Evolutionary conservation across 805 yeast genomes (phyloP).

Genomic region (Barnettozyma salicaria): DNA sequence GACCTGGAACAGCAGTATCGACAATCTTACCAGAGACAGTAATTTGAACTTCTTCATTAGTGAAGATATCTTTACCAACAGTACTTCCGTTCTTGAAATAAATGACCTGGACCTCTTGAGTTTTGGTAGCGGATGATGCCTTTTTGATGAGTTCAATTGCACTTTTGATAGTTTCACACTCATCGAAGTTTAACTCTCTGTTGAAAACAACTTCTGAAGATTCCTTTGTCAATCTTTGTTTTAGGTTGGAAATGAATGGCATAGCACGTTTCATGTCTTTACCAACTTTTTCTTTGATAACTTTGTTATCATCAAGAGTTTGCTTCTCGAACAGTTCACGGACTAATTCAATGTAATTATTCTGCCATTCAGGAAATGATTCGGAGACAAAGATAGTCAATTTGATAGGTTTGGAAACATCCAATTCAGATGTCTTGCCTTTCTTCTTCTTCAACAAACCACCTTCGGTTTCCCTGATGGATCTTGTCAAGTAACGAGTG

Average conservation of each 20-base stretch:
- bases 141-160: conserved; percentile 52
- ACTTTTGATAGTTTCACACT: conserved; percentile 55
- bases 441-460: conserved; percentile 80
- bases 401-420: conserved; percentile 63
- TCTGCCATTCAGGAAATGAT: conserved; percentile 92
- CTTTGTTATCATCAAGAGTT: conserved; percentile 57
- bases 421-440: conserved; percentile 66
- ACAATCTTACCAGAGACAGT: conserved; percentile 57
- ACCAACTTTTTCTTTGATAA: conserved; percentile 60
- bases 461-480: conserved; percentile 92
- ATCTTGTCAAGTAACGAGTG: conserved; percentile 69
- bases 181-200: conserved; percentile 82
- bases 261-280: conserved; percentile 96
- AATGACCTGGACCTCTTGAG: conserved; percentile 54
- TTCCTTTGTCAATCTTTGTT: conserved; percentile 69
- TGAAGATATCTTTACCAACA: conserved; percentile 56
- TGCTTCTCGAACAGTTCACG: conserved; percentile 65
- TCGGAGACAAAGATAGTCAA: conserved; percentile 69
- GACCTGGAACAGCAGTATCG: conserved; percentile 87
- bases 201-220: conserved; percentile 76
- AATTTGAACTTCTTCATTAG: conserved; percentile 66
- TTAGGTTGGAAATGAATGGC: conserved; percentile 89
- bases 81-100: conserved; percentile 57
- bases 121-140: conserved; percentile 54
- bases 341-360: conserved; percentile 71